Evolutionary conservation across 2,329 filamentous ascomycete species (phyloP).

Genomic region (Blastomyces parvus): DNA sequence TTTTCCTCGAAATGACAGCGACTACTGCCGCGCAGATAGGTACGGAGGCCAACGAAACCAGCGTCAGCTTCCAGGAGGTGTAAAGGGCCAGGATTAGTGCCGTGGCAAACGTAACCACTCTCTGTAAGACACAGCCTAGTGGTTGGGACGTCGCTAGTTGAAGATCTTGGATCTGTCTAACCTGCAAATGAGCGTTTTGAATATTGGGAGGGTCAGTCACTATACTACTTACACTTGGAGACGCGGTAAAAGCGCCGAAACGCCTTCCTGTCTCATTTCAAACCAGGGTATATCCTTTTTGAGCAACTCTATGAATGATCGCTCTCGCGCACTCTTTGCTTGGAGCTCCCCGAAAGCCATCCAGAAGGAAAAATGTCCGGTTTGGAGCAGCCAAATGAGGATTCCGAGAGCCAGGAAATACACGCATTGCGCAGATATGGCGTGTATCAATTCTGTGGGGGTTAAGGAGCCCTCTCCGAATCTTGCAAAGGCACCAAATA

Average conservation of each 20-base stretch:
- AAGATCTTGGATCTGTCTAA: slow-evolving; percentile 72
- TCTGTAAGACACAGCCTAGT: slow-evolving; percentile 59
- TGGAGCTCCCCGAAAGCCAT: slow-evolving; percentile 73
- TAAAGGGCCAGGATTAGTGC: slow-evolving; percentile 65
- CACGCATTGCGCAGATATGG: slow-evolving; percentile 52
- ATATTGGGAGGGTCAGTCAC: not conserved
- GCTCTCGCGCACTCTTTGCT: slow-evolving; percentile 54
- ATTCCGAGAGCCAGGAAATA: slow-evolving; percentile 55
- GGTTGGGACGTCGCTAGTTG: slow-evolving; percentile 72
- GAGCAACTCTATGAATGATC: slow-evolving; percentile 60
- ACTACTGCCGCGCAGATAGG: slow-evolving; percentile 58
- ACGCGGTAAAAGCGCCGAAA: slow-evolving; percentile 59
- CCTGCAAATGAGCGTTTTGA: slow-evolving; percentile 27
- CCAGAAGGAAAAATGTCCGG: slow-evolving; percentile 60
- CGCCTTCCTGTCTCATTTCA: slow-evolving; percentile 61
- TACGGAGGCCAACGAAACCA: slow-evolving; percentile 65
- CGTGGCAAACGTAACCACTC: slow-evolving; percentile 53
- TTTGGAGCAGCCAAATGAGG: slow-evolving; percentile 58
- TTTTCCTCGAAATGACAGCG: slow-evolving; percentile 48
- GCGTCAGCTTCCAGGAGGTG: slow-evolving; percentile 73
- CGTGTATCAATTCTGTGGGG: slow-evolving; percentile 43
- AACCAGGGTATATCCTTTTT: slow-evolving; percentile 72
- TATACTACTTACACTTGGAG: slow-evolving; percentile 57
- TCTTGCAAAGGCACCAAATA: slow-evolving; percentile 62
- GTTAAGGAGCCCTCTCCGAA: slow-evolving; percentile 51